Evolutionary conservation across 2,329 filamentous ascomycete genomes (phyloP).

Genomic region (Epicoccum sorghinum): DNA sequence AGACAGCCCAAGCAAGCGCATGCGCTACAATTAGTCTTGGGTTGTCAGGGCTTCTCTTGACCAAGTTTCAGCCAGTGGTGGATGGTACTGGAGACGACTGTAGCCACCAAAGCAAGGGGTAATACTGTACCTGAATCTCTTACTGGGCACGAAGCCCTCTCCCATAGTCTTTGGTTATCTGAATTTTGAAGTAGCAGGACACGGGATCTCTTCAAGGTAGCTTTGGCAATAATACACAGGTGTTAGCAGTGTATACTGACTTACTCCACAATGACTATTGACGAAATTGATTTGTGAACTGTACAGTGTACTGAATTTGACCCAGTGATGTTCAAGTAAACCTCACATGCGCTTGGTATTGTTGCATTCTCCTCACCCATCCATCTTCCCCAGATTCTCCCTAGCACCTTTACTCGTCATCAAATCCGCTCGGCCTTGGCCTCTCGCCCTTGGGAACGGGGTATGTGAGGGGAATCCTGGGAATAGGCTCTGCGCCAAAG

Average conservation of each 20-base stretch:
- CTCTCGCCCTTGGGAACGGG: constrained; percentile 64
- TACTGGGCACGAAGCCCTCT: not conserved
- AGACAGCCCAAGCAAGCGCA: constrained; percentile 4
- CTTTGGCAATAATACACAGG: not conserved
- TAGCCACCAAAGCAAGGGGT: not conserved
- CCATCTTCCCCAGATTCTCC: not conserved
- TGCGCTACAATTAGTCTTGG: constrained; percentile 9
- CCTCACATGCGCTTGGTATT: not conserved
- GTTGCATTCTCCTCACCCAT: not conserved
- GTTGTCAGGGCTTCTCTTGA: too few species aligned
- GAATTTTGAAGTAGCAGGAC: too few species aligned
- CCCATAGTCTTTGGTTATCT: too few species aligned
- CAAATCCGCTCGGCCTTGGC: constrained; percentile 53
- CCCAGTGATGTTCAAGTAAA: not conserved
- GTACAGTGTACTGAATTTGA: constrained; percentile 27
- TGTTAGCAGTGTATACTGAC: not conserved
- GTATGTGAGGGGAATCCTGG: constrained; percentile 83
- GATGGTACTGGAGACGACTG: not conserved
- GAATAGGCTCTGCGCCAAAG: constrained; percentile 73
- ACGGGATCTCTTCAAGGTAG: too few species aligned
- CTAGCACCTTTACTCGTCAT: constrained; percentile 44
- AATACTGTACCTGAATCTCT: not conserved
- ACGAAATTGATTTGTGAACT: constrained; percentile 32
- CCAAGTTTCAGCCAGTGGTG: not conserved
- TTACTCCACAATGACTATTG: constrained; percentile 5